Percentiles rank a stretch among this genome's conserved stretches.
Evolutionary conservation across 2,329 filamentous ascomycete species (phyloP).

Genomic region (Scleromitrula shiraiana): DNA sequence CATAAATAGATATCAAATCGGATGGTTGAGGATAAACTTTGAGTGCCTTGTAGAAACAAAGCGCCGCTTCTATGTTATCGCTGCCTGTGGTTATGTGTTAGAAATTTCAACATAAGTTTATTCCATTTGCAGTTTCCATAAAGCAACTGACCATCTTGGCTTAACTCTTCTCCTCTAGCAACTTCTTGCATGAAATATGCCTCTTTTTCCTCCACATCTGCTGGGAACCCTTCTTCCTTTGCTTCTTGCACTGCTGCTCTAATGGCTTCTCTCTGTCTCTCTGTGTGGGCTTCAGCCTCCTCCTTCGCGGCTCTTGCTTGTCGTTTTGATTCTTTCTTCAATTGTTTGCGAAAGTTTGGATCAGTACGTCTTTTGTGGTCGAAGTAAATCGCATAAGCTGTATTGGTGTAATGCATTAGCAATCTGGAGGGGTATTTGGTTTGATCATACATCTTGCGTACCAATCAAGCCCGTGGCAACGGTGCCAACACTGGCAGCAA

Average conservation of each 20-base stretch:
- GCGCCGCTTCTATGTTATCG: constrained; percentile 70
- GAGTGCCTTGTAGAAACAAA: constrained; percentile 96
- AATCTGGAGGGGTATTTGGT: background rate
- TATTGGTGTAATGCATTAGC: constrained; percentile 17
- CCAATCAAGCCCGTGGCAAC: constrained; percentile 52
- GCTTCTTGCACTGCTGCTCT: constrained; percentile 69
- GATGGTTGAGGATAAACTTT: constrained; percentile 95
- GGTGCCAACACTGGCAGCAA: constrained; percentile 54
- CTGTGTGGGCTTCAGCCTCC: constrained; percentile 56
- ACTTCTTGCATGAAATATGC: constrained; percentile 96
- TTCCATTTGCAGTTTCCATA: background rate
- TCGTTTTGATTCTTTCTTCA: constrained; percentile 69
- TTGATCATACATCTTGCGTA: constrained; percentile 29
- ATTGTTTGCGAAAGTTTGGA: constrained; percentile 56
- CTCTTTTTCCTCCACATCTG: constrained; percentile 86
- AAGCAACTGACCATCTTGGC: constrained; percentile 61
- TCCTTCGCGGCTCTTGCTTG: constrained; percentile 66
- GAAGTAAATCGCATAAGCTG: constrained; percentile 61
- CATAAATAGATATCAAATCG: constrained; percentile 93
- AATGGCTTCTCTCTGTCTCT: constrained; percentile 65
- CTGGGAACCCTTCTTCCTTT: constrained; percentile 85
- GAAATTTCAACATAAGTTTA: background rate
- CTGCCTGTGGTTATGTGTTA: constrained; percentile 40
- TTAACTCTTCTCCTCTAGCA: constrained; percentile 76
- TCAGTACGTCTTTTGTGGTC: constrained; percentile 58